A percentile compares a stretch with the other conserved stretches of the same genome.
Conservation (phyloP, 2,329 filamentous ascomycete genomes). For the Ascochyta pisi region DNA sequence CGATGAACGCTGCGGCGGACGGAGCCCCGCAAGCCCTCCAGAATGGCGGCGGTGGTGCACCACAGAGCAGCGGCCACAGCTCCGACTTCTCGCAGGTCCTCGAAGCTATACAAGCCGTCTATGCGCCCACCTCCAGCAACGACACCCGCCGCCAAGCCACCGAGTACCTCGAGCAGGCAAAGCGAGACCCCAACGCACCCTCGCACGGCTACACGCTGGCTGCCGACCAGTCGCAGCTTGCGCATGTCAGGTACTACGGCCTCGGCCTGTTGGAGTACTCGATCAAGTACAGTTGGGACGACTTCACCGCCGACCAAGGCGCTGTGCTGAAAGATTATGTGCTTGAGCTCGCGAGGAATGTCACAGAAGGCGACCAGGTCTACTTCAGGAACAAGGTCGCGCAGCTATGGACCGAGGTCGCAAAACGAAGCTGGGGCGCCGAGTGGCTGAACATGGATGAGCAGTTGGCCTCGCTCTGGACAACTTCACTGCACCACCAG, state of each 20-base stretch:
- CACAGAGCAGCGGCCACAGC: conserved; percentile 26
- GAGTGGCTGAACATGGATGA: conserved; percentile 97
- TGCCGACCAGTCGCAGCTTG: conserved; percentile 73
- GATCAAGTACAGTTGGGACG: conserved; percentile 82
- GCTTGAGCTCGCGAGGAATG: conserved; percentile 74
- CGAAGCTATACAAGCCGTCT: conserved; percentile 85
- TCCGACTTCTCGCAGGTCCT: conserved; percentile 71
- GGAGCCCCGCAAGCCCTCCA: conserved; percentile 36
- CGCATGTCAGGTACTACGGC: conserved; percentile 90
- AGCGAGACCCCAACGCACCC: conserved; percentile 78
- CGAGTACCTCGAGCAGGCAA: conserved; percentile 83
- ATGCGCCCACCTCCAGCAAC: conserved; percentile 82
- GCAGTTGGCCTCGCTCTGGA: conserved; percentile 81
- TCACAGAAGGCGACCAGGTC: conserved; percentile 74
- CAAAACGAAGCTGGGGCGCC: conserved; percentile 89
- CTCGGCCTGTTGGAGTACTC: conserved; percentile 90
- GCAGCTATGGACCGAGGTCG: conserved; percentile 92
- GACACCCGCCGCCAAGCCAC: conserved; percentile 82
- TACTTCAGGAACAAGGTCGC: conserved; percentile 94
- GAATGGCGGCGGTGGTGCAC: conserved; percentile 29
- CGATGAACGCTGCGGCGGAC: conserved; percentile 40
- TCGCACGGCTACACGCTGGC: conserved; percentile 86
- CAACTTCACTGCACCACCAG: conserved; percentile 69
- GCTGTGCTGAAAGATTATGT: conserved; percentile 76
- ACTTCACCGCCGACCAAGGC: conserved; percentile 73